A percentile compares a stretch with the other conserved stretches of the same genome.
phyloP scores from a whole-genome alignment of 164 flowering plant species.

The Nymphaea thermarum region DNA sequence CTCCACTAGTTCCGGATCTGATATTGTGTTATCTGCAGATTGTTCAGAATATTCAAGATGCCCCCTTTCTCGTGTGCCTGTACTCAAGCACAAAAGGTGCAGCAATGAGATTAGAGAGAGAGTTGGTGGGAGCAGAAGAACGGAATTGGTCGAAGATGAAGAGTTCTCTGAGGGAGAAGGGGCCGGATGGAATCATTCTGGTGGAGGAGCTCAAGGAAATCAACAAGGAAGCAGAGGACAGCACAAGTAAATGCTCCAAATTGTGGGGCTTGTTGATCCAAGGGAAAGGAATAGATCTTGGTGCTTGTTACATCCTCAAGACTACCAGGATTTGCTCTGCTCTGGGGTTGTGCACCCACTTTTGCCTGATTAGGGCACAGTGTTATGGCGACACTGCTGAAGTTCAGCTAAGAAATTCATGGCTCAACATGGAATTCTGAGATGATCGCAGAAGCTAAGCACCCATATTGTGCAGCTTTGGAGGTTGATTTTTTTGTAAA shows the following conservation, averaged over 20 bases:
- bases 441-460: background rate
- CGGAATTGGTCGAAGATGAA: slow-evolving; percentile 15
- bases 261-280: slow-evolving; percentile 27
- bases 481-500: background rate
- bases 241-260: background rate
- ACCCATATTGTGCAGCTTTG: background rate
- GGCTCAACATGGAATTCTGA: slow-evolving; percentile 10
- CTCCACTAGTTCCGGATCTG: background rate
- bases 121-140: slow-evolving; percentile 7
- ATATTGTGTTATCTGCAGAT: slow-evolving; percentile 11
- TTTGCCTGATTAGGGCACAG: slow-evolving; percentile 22
- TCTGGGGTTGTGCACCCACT: slow-evolving; percentile 26
- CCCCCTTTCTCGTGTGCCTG: slow-evolving; percentile 26
- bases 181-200: slow-evolving; percentile 26
- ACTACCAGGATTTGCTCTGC: slow-evolving; percentile 19
- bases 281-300: slow-evolving; percentile 19
- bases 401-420: slow-evolving; percentile 14
- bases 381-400: slow-evolving; percentile 20
- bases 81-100: slow-evolving; percentile 7
- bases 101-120: slow-evolving; percentile 14
- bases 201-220: slow-evolving; percentile 18
- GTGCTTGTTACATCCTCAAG: slow-evolving; percentile 25
- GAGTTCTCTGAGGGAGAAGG: slow-evolving; percentile 15
- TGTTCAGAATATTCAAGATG: slow-evolving; percentile 20
- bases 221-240: background rate